Evolutionary conservation across 176 grass and related monocot species (phyloP).

Genomic region (Bolboschoenus planiculmis): DNA sequence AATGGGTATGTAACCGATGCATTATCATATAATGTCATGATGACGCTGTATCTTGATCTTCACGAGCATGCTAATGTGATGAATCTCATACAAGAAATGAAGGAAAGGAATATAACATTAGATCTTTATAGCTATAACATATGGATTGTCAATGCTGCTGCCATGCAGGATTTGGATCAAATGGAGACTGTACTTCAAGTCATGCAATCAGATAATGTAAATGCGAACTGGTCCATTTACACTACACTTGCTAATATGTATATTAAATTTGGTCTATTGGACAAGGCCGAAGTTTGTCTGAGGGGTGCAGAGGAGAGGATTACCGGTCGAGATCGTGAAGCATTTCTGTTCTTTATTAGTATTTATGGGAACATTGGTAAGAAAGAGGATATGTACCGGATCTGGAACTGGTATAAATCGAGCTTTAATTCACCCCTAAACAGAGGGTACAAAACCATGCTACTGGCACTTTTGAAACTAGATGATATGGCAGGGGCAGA

Average conservation of each 20-base stretch:
- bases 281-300: slow-evolving; percentile 66
- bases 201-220: slow-evolving; percentile 64
- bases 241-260: slow-evolving; percentile 81
- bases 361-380: slow-evolving; percentile 68
- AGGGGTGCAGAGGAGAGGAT: slow-evolving; percentile 80
- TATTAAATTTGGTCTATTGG: slow-evolving; percentile 50
- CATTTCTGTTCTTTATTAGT: slow-evolving; percentile 73
- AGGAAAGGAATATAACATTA: slow-evolving; percentile 42
- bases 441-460: slow-evolving; percentile 62
- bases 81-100: slow-evolving; percentile 64
- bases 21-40: slow-evolving; percentile 78
- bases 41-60: slow-evolving; percentile 77
- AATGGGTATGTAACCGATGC: slow-evolving; percentile 59
- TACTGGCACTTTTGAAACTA: slow-evolving; percentile 58
- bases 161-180: slow-evolving; percentile 51
- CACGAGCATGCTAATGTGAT: slow-evolving; percentile 47
- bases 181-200: slow-evolving; percentile 55
- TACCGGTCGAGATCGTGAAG: slow-evolving; percentile 55
- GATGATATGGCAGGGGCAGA: slow-evolving; percentile 72
- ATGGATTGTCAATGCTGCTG: slow-evolving; percentile 74
- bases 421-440: slow-evolving; percentile 68
- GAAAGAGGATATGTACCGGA: slow-evolving; percentile 71
- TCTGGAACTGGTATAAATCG: slow-evolving; percentile 92
- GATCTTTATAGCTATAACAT: slow-evolving; percentile 88
- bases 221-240: slow-evolving; percentile 87